Evolutionary conservation across 2,329 filamentous ascomycete species (phyloP).

Genomic region (Aspergillus tanneri): DNA sequence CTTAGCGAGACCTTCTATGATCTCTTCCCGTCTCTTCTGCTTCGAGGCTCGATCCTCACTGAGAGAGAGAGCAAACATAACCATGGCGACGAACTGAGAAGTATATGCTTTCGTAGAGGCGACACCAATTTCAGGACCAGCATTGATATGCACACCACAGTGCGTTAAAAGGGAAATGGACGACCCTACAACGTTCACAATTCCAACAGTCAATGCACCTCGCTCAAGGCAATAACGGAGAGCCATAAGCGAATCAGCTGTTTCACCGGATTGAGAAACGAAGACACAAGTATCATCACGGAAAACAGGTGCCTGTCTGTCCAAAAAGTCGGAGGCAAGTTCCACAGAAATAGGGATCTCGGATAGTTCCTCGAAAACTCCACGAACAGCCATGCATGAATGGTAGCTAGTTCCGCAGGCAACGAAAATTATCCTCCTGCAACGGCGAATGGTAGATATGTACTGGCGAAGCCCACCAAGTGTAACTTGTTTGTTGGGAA

Average conservation of each 20-base stretch:
- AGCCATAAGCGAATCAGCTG: constrained; percentile 94
- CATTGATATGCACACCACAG: constrained; percentile 99
- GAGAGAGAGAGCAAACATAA: constrained; percentile 97
- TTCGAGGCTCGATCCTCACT: constrained; percentile 97
- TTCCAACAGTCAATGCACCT: constrained; percentile 92
- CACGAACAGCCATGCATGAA: constrained; percentile 98
- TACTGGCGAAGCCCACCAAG: constrained; percentile 95
- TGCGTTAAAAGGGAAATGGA: constrained; percentile 98
- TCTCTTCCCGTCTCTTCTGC: constrained; percentile 85
- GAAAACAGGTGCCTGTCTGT: constrained; percentile 96
- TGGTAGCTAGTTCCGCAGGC: constrained; percentile 98
- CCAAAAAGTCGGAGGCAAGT: constrained; percentile 95
- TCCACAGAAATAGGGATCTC: constrained; percentile 98
- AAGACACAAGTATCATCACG: constrained; percentile 99
- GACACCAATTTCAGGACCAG: constrained; percentile 96
- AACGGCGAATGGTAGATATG: constrained; percentile 93
- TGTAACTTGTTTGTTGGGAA: constrained; percentile 89
- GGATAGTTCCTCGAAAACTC: constrained; percentile 94
- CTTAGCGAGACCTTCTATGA: constrained; percentile 87
- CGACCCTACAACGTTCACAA: constrained; percentile 97
- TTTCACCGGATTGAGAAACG: constrained; percentile 98
- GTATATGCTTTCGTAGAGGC: constrained; percentile 99
- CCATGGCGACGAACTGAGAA: constrained; percentile 98
- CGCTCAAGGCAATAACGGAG: constrained; percentile 97
- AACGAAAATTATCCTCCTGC: constrained; percentile 97